Conservation (phyloP, 2,329 filamentous ascomycete genomes). For the Rhinocladiella similis region DNA sequence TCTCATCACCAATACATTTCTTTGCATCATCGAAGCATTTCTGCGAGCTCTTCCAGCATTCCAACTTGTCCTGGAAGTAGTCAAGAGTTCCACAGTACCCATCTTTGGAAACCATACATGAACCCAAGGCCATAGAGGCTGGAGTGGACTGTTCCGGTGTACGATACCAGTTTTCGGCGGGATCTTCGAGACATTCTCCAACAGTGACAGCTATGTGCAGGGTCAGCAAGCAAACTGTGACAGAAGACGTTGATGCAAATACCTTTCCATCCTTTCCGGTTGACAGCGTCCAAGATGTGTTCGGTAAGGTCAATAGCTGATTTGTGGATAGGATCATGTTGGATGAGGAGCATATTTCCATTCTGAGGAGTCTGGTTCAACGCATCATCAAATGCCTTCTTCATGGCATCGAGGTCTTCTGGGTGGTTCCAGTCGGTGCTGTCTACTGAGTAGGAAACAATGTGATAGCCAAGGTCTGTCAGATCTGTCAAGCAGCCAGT, state of each 20-base stretch:
- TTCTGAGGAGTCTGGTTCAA: slow-evolving; percentile 3
- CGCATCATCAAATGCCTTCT: slow-evolving; percentile 9
- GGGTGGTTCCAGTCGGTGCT: slow-evolving; percentile 45
- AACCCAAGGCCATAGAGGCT: slow-evolving; percentile 4
- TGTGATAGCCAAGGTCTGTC: slow-evolving; percentile 50
- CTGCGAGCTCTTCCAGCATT: slow-evolving; percentile 13
- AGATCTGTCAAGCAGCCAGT: slow-evolving; percentile 45
- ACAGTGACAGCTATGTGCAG: slow-evolving; percentile 43
- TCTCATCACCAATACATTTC: neutral
- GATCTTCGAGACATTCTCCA: slow-evolving; percentile 44
- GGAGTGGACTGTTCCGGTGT: slow-evolving; percentile 15
- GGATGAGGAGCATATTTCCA: slow-evolving; percentile 21
- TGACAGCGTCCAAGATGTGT: slow-evolving; percentile 13
- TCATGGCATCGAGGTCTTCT: slow-evolving; percentile 20
- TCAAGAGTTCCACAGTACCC: slow-evolving; percentile 9
- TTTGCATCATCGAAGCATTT: slow-evolving; percentile 7
- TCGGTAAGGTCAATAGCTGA: slow-evolving; percentile 23
- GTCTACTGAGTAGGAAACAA: slow-evolving; percentile 49
- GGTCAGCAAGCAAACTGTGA: slow-evolving; percentile 24
- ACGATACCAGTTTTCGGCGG: slow-evolving; percentile 43
- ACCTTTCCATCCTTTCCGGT: slow-evolving; percentile 18
- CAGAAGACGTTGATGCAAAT: neutral
- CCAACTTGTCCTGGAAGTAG: slow-evolving; percentile 6
- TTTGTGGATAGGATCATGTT: slow-evolving; percentile 20
- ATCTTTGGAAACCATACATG: slow-evolving; percentile 11